phyloP scores from a whole-genome alignment of 2,329 filamentous ascomycete species.

The Colletotrichum chrysophilum region DNA sequence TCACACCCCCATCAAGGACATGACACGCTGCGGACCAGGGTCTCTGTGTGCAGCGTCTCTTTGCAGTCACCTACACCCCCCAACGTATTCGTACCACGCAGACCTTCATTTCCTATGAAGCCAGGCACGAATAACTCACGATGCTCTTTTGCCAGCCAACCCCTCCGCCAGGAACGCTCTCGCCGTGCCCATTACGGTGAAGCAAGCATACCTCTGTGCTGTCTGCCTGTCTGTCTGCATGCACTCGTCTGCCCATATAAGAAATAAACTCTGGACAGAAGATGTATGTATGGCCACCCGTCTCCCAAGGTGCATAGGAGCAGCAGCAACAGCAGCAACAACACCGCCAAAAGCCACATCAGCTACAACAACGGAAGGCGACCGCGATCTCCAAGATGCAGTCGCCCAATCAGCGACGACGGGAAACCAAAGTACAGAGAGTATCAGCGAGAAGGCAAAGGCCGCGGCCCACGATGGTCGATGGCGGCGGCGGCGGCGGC shows the following conservation, averaged over 20 bases:
- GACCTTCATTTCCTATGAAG: neutral
- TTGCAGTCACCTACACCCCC: neutral
- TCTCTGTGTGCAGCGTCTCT: neutral
- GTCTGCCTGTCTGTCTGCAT: neutral
- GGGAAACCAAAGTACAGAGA: neutral
- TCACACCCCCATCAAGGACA: neutral
- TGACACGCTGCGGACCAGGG: neutral
- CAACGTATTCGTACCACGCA: neutral
- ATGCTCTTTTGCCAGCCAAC: neutral
- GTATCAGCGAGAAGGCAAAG: neutral
- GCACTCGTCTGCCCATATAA: neutral
- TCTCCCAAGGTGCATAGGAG: neutral
- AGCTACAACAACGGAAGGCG: neutral
- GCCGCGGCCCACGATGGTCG: conserved; percentile 5
- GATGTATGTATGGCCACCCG: neutral
- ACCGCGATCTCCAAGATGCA: neutral
- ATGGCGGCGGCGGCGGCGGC: neutral
- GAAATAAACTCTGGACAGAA: neutral
- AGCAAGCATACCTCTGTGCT: neutral
- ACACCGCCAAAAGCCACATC: neutral
- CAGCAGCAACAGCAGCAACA: neutral
- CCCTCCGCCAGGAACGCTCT: neutral
- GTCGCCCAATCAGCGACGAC: neutral
- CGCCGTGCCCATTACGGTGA: neutral
- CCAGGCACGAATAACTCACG: neutral